A percentile compares a stretch with the other conserved stretches of the same genome.
Conservation (phyloP, 2,329 filamentous ascomycete genomes). For the Aquanectria penicillioides region DNA sequence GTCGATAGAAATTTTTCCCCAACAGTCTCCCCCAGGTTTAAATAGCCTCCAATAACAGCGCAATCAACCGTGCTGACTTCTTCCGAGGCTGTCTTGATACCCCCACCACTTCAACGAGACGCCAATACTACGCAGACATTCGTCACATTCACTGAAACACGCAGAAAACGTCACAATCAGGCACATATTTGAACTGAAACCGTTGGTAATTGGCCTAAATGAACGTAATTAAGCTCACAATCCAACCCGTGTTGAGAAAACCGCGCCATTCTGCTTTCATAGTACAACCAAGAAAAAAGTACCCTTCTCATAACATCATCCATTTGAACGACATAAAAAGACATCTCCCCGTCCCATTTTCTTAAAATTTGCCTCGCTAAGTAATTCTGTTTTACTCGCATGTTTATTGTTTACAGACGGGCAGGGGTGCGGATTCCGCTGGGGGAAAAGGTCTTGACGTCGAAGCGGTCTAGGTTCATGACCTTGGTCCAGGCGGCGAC, state of each 20-base stretch:
- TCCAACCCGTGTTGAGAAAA: neutral
- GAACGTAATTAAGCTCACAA: conserved; percentile 10
- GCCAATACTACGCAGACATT: too few species aligned
- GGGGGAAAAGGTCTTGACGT: conserved; percentile 51
- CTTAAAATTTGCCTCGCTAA: too few species aligned
- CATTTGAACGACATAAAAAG: neutral
- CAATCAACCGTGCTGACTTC: too few species aligned
- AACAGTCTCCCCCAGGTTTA: too few species aligned
- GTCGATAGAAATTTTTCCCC: too few species aligned
- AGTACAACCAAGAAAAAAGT: neutral
- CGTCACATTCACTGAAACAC: neutral
- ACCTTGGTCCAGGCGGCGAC: conserved; percentile 78
- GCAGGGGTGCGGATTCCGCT: conserved; percentile 6
- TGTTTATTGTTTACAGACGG: neutral
- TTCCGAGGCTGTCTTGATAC: too few species aligned
- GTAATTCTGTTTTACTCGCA: neutral
- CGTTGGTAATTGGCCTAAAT: neutral
- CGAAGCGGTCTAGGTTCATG: conserved; percentile 77
- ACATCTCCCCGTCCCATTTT: neutral
- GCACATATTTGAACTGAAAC: neutral
- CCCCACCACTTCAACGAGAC: too few species aligned
- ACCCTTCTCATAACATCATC: neutral
- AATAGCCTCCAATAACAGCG: too few species aligned
- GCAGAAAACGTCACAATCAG: neutral
- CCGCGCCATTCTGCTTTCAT: neutral